Conservation (phyloP, 1,139 yeast species). For the Pichia terricola region DNA sequence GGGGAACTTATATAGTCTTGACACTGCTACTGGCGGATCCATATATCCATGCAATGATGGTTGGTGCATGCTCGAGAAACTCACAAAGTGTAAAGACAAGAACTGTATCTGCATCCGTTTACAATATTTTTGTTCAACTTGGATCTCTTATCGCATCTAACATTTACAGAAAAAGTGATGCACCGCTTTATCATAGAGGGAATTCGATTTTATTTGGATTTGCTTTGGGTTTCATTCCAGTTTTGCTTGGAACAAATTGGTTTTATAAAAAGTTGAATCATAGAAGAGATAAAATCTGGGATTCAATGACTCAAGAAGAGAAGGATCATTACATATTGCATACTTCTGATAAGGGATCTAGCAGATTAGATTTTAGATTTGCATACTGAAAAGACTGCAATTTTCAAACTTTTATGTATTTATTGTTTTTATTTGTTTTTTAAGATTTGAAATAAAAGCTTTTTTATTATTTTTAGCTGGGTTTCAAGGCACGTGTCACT, state of each 20-base stretch:
- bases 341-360: constrained; percentile 44
- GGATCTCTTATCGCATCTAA: constrained; percentile 45
- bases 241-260: constrained; percentile 22
- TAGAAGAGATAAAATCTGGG: constrained; percentile 39
- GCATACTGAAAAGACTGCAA: constrained; percentile 8
- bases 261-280: constrained; percentile 42
- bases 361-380: constrained; percentile 41
- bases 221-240: constrained; percentile 24
- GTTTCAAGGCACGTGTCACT: too few relatives aligned
- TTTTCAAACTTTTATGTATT: too few relatives aligned
- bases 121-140: constrained; percentile 53
- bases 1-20: constrained; percentile 46
- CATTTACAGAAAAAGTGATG: constrained; percentile 47
- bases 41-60: constrained; percentile 46
- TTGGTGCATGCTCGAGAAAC: constrained; percentile 53
- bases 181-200: constrained; percentile 50
- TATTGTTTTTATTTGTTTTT: too few relatives aligned
- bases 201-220: constrained; percentile 36
- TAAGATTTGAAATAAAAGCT: too few relatives aligned
- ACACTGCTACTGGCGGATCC: constrained; percentile 39
- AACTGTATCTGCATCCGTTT: constrained; percentile 51
- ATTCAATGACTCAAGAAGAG: constrained; percentile 37
- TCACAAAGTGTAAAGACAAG: constrained; percentile 51
- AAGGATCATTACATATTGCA: constrained; percentile 33
- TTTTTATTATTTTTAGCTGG: too few relatives aligned